Percentiles rank a stretch among this genome's conserved stretches.
phyloP scores from a whole-genome alignment of 2,329 filamentous ascomycete species.

The Byssothecium circinans region DNA sequence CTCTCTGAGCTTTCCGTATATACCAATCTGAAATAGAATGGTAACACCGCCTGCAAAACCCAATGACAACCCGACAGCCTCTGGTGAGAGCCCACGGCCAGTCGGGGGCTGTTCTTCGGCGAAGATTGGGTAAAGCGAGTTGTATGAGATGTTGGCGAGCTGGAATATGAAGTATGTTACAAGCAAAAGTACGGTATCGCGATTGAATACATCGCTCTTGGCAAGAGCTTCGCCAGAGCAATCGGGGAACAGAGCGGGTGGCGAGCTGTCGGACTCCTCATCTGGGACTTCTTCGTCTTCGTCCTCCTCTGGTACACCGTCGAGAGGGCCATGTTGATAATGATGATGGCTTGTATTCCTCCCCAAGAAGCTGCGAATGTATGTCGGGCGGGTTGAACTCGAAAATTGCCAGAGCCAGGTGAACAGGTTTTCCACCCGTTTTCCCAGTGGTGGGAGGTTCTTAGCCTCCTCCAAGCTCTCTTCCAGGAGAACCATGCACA shows the following conservation, averaged over 20 bases:
- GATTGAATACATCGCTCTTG: constrained; percentile 67
- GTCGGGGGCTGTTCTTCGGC: constrained; percentile 73
- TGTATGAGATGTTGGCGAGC: constrained; percentile 91
- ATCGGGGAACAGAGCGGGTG: constrained; percentile 48
- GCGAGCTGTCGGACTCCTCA: constrained; percentile 43
- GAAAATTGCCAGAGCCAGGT: constrained; percentile 71
- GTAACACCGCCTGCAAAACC: constrained; percentile 83
- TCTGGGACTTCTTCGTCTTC: constrained; percentile 48
- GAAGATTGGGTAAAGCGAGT: constrained; percentile 93
- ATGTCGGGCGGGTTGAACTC: constrained; percentile 60
- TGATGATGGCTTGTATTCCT: constrained; percentile 24
- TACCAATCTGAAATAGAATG: constrained; percentile 84
- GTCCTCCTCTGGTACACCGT: constrained; percentile 44
- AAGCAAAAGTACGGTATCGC: constrained; percentile 79
- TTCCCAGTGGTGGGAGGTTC: constrained; percentile 61
- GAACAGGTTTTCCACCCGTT: constrained; percentile 63
- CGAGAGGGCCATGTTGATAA: constrained; percentile 34
- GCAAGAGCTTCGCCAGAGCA: constrained; percentile 48
- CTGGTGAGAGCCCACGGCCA: constrained; percentile 73
- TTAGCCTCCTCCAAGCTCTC: constrained; percentile 76
- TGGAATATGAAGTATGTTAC: constrained; percentile 91
- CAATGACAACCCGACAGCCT: constrained; percentile 81
- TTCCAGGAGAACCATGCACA: constrained; percentile 79
- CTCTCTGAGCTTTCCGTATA: constrained; percentile 78
- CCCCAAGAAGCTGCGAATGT: constrained; percentile 50